Evolutionary conservation across 176 grass and related monocot genomes (phyloP), one percentile per base, ranked within the genome.

Genomic region (Aegilops sharonensis): DNA sequence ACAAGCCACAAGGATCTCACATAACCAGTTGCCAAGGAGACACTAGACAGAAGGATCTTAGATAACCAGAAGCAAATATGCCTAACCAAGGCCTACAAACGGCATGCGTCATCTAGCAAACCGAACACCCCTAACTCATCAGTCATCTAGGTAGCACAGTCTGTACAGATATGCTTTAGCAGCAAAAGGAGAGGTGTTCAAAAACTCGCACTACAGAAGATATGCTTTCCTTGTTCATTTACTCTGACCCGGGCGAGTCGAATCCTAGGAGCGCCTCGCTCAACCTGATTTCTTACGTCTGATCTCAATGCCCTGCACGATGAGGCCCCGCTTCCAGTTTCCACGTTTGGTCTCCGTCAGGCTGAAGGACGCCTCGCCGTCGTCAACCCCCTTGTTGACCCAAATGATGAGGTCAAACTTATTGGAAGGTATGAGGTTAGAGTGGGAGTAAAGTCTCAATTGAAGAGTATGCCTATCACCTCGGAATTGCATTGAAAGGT

Each of bases 271-370:
- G 34, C 5, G 2, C 11, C 24, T 64, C 18, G 1, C 21, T 61
- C 18, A 67, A 1, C 23, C 31, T n/a, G 64, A 85, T 3, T 77
- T 52, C 79, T 93, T 94, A 39, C 66, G 87, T 68, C 89, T 93
- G 14, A 93, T 90, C 78, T 97, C 92, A 36, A 97, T 93, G 24
- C 95, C 95, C 57, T 91, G 78, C 35, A 97, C 39, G 63, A 91
- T 78, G 34, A 97, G 74, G 10, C 90, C 92, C 3, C 15, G 82
- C 91, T 94, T 97, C 89, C 85, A 88, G 5, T 87, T 1, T 4
- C 73, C 20, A 0, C 75, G 82, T 23, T 77, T 30, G 4, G 75
- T 63, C 67, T 93, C 95, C 61, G 9, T 61, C 20, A 97, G 75
- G 45, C 75, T 88, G 37, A 94, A 82, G 30, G 79, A 68, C 2